Evolutionary conservation across 2,329 filamentous ascomycete genomes (phyloP), one percentile per base, ranked within the genome.

Genomic region (Coniochaeta sp.): DNA sequence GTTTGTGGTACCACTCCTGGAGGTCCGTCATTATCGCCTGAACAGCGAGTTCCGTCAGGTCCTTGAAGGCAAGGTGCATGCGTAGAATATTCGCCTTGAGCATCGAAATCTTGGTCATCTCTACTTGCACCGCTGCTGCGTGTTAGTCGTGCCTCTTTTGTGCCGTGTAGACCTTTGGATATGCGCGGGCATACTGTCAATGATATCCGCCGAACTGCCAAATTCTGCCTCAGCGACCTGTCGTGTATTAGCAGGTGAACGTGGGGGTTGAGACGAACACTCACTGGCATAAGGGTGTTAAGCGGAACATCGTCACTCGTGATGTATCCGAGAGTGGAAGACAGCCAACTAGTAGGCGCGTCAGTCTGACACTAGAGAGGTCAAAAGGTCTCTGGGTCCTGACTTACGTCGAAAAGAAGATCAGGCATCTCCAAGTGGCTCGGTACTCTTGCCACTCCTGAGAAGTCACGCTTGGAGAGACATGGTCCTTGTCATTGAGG

Each of bases 21-120:
- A 67, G 56, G 31, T 63, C 61, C 6, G 56, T 52, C 48, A 63
- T 55, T 50, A 64, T 61, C 2, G 61, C 56, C 13, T 63, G 56
- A n/a, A 67, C 57, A 0, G 59, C 58, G 1, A 56, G 53, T 2
- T 55, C 33, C 1, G 60, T 61, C 6, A 66, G 56, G 9, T 63
- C 60, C 22, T 61, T 57, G 49, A 61, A 61, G 6, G 61, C 58
- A 0, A 67, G 53, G 32, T 65, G 62, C 35, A 60, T 56, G 24
- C 61, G 63, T 1, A 68, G 53, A 2, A 66, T 63, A 14, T 62
- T 57, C 12, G 60, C 63, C 28, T 62, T 59, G 31, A 68, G 57
- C 1, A 66, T 53, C 4, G 59, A 55, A 12, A 68, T 62, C 27
- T 62, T 65, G 13, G 59, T 57, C 45, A 62, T 57, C 45, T 66